Conservation (phyloP, 2,329 filamentous ascomycete species). For the Raffaelea arxii region DNA sequence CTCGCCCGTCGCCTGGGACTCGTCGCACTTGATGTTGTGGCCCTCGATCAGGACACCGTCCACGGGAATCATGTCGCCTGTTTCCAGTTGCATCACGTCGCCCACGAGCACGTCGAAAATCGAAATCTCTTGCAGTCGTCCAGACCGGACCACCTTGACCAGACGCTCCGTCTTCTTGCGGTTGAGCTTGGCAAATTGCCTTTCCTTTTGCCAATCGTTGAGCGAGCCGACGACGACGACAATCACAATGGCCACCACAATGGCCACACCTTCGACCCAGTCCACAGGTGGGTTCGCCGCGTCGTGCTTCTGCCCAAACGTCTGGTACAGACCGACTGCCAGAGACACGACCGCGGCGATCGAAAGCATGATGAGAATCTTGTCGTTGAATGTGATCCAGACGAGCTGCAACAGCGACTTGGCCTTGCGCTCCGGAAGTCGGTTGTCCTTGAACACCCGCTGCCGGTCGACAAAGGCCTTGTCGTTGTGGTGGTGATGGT, state of each 20-base stretch:
- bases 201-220: constrained; percentile 74
- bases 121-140: constrained; percentile 58
- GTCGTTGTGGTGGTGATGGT: not conserved
- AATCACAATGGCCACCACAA: constrained; percentile 69
- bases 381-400: constrained; percentile 80
- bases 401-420: constrained; percentile 64
- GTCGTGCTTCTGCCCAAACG: constrained; percentile 50
- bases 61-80: constrained; percentile 64
- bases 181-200: constrained; percentile 70
- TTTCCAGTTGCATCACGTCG: constrained; percentile 63
- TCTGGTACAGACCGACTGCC: constrained; percentile 66
- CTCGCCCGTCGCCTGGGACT: constrained; percentile 71
- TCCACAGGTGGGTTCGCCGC: constrained; percentile 49
- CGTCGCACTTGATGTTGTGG: constrained; percentile 66
- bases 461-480: constrained; percentile 51
- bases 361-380: constrained; percentile 64
- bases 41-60: constrained; percentile 66
- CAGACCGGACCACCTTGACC: constrained; percentile 63
- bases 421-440: constrained; percentile 62
- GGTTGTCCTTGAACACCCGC: constrained; percentile 63
- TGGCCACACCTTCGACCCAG: constrained; percentile 76
- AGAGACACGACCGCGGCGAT: constrained; percentile 63
- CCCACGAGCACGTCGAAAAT: constrained; percentile 61
- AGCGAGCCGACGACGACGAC: constrained; percentile 68
- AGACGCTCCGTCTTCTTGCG: constrained; percentile 68